A percentile compares a stretch with the other conserved stretches of the same genome.
phyloP scores from a whole-genome alignment of 768 basidiomycete genomes.

The Suillus bovinus region DNA sequence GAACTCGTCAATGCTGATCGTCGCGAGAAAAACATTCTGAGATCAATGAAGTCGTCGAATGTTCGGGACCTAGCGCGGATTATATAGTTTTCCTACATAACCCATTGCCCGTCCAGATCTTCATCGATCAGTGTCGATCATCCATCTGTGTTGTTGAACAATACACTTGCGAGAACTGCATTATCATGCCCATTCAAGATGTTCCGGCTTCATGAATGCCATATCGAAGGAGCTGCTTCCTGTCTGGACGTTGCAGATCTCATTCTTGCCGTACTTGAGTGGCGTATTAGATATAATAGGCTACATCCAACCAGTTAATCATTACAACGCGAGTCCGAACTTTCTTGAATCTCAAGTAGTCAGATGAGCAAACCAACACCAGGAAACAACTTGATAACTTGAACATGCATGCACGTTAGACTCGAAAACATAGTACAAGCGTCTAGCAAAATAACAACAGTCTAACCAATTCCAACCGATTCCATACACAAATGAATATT shows the following conservation, averaged over 20 bases:
- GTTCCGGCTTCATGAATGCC: background rate
- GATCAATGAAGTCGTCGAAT: too few species aligned
- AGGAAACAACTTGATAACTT: background rate
- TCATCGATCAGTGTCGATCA: too few species aligned
- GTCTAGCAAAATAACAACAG: background rate
- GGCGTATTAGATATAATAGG: too few species aligned
- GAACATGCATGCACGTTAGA: background rate
- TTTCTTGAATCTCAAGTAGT: background rate
- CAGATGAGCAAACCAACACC: background rate
- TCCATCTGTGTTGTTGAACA: too few species aligned
- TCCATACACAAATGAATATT: conserved; percentile 6
- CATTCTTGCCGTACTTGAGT: background rate
- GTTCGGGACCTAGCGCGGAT: too few species aligned
- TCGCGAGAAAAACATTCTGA: too few species aligned
- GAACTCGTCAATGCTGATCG: too few species aligned
- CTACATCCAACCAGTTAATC: background rate
- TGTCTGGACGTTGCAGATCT: background rate
- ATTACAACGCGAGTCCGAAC: background rate
- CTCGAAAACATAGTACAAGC: background rate
- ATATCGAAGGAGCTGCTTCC: background rate
- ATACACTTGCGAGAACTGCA: too few species aligned
- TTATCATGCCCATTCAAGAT: background rate
- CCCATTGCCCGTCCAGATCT: too few species aligned
- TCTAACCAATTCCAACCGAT: conserved; percentile 1
- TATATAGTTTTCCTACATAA: too few species aligned